These are phyloP conservation scores for Neopestalotiopsis clavispora DNA, from an alignment of 2,329 filamentous ascomycete species.

Conservation along the genomic window DNA sequence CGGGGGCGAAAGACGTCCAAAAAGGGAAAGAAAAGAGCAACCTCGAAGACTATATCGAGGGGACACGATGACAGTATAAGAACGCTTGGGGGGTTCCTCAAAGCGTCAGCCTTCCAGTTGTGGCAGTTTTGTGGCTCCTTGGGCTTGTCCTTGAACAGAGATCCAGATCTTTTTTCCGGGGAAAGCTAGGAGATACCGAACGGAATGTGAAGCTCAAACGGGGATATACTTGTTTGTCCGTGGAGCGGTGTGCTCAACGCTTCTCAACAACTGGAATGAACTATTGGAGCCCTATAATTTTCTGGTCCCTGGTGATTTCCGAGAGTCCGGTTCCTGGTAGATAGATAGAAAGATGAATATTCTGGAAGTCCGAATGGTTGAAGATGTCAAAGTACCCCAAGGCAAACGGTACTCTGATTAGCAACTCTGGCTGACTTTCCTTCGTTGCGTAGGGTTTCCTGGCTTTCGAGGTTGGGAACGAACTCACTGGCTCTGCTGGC, in stretches of 20 bases:
- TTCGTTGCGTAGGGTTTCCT: slow-evolving; percentile 13
- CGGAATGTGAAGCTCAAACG: slow-evolving; percentile 16
- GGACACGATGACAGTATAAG: slow-evolving; percentile 14
- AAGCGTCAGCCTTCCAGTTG: slow-evolving; percentile 13
- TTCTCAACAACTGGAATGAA: slow-evolving; percentile 10
- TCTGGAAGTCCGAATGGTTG: neutral
- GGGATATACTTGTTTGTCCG: slow-evolving; percentile 22
- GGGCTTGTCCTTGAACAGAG: slow-evolving; percentile 15
- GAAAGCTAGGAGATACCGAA: slow-evolving; percentile 19
- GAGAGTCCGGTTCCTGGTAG: slow-evolving; percentile 10
- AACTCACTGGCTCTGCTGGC: neutral
- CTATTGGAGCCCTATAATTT: slow-evolving; percentile 7
- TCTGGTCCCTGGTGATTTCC: slow-evolving; percentile 4
- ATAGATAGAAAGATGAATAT: slow-evolving; percentile 4
- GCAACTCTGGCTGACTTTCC: slow-evolving; percentile 19
- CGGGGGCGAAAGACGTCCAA: slow-evolving; percentile 3
- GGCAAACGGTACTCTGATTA: slow-evolving; percentile 12
- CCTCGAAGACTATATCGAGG: slow-evolving; percentile 22
- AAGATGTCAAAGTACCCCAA: slow-evolving; percentile 3
- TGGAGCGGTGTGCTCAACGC: slow-evolving; percentile 20
- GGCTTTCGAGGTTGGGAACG: slow-evolving; percentile 5
- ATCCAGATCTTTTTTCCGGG: slow-evolving; percentile 16
- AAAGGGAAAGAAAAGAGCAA: slow-evolving; percentile 11
- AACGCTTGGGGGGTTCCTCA: slow-evolving; percentile 1
- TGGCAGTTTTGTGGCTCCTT: slow-evolving; percentile 4